A percentile compares a stretch with the other conserved stretches of the same genome.
phyloP scores from a whole-genome alignment of 2,329 filamentous ascomycete species.

The Trichothecium sympodiale region DNA sequence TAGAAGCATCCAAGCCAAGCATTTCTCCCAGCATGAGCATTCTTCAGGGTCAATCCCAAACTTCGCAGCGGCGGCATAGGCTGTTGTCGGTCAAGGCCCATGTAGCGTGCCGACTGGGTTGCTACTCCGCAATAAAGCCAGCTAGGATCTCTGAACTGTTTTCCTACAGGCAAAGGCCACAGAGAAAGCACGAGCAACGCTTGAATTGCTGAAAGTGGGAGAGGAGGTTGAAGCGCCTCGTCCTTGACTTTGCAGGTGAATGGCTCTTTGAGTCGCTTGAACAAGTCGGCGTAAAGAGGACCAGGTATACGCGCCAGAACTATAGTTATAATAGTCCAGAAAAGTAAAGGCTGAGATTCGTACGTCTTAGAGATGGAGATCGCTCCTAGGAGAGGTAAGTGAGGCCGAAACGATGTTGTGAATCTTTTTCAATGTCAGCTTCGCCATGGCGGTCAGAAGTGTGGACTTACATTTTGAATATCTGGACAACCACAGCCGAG shows the following conservation, averaged over 20 bases:
- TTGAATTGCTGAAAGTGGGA: slow-evolving; percentile 16
- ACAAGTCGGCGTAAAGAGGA: slow-evolving; percentile 9
- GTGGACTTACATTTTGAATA: slow-evolving; percentile 1
- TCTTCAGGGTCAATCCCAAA: slow-evolving; percentile 9
- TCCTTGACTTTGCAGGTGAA: slow-evolving; percentile 11
- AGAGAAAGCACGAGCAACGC: slow-evolving; percentile 15
- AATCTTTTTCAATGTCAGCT: slow-evolving; percentile 5
- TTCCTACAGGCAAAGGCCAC: slow-evolving; percentile 15
- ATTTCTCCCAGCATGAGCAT: slow-evolving; percentile 11
- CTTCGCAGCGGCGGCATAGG: slow-evolving; percentile 9
- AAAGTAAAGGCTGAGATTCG: slow-evolving; percentile 15
- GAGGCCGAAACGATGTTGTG: slow-evolving; percentile 12
- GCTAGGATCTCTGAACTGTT: slow-evolving; percentile 15
- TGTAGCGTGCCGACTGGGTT: slow-evolving; percentile 16
- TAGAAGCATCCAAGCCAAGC: slow-evolving; percentile 20
- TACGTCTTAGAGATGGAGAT: slow-evolving; percentile 14
- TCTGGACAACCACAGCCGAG: not conserved
- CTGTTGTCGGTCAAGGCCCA: slow-evolving; percentile 15
- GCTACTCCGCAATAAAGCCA: slow-evolving; percentile 20
- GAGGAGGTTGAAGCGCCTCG: slow-evolving; percentile 13
- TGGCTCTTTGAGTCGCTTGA: slow-evolving; percentile 11
- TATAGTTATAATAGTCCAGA: slow-evolving; percentile 17
- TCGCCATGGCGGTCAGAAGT: not conserved
- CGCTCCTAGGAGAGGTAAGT: slow-evolving; percentile 15
- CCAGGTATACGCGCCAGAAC: slow-evolving; percentile 10